A percentile compares a stretch with the other conserved stretches of the same genome.
phyloP scores from a whole-genome alignment of 1,284 basidiomycete species.

The Leccinum cinnamomeum region DNA sequence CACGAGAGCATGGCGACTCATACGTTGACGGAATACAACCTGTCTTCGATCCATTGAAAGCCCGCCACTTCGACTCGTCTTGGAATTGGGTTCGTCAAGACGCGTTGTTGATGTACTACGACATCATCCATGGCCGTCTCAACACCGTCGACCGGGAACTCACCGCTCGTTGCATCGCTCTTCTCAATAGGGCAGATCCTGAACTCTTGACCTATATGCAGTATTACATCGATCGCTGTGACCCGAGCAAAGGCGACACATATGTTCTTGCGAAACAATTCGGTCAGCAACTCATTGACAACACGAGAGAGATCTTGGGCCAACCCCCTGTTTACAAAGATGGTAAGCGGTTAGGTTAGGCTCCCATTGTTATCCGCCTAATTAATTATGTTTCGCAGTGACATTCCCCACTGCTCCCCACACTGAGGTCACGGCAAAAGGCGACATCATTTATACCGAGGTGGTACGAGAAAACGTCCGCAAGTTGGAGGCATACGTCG shows the following conservation, averaged over 20 bases:
- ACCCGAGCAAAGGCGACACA: conserved; percentile 83
- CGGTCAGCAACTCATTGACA: conserved; percentile 94
- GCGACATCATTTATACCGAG: conserved; percentile 94
- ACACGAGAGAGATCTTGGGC: conserved; percentile 84
- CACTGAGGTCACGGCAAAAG: conserved; percentile 90
- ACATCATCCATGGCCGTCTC: conserved; percentile 93
- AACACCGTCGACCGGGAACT: conserved; percentile 93
- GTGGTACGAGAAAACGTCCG: conserved; percentile 94
- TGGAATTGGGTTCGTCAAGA: conserved; percentile 99
- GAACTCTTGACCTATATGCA: conserved; percentile 93
- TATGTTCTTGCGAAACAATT: conserved; percentile 96
- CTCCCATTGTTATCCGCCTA: neutral
- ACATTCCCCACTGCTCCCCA: conserved; percentile 98
- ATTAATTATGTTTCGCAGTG: conserved; percentile 47
- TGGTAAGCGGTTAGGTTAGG: conserved; percentile 51
- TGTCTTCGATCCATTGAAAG: conserved; percentile 91
- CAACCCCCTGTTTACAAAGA: conserved; percentile 90
- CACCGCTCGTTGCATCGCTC: conserved; percentile 95
- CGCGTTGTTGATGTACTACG: conserved; percentile 94
- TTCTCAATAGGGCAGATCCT: conserved; percentile 96
- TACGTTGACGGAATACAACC: conserved; percentile 97
- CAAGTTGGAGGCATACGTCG: conserved; percentile 97
- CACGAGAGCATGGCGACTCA: conserved; percentile 86
- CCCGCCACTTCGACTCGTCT: conserved; percentile 95
- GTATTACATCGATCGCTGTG: conserved; percentile 86